Evolutionary conservation across 495 filamentous ascomycete genomes (phyloP).

Genomic region (Immersiella caudata): DNA sequence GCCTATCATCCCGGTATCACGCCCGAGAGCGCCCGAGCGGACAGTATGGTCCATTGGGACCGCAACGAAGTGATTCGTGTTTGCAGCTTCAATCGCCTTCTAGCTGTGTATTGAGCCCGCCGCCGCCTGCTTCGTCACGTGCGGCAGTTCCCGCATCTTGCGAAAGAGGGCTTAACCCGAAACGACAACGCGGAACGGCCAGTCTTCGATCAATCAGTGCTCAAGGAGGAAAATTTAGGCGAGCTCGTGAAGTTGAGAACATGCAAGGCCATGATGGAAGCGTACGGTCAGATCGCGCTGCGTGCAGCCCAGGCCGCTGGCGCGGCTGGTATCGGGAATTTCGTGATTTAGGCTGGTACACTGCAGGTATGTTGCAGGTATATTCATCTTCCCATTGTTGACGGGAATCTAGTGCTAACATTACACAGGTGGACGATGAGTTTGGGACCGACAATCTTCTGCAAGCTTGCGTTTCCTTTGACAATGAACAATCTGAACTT

Average conservation of each 20-base stretch:
- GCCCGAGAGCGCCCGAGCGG: no score
- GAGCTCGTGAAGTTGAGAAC: conserved; percentile 6
- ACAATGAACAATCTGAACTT: conserved; percentile 8
- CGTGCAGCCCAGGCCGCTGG: conserved; percentile 3
- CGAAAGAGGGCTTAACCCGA: no score
- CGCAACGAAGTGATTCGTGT: no score
- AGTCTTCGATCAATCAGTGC: no score
- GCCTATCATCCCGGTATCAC: no score
- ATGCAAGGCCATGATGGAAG: conserved; percentile 5
- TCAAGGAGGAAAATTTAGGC: conserved; percentile 5
- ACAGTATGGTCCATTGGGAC: no score
- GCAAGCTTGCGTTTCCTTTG: conserved; percentile 7
- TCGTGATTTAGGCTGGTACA: conserved; percentile 5
- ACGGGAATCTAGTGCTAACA: conserved; percentile 9
- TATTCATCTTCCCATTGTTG: conserved; percentile 6
- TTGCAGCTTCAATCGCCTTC: no score
- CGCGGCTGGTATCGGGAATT: conserved; percentile 4
- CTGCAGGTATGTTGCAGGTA: no score
- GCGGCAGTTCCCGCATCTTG: no score
- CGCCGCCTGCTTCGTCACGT: no score
- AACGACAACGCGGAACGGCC: no score
- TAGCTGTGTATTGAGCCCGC: no score
- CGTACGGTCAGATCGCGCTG: conserved; percentile 6
- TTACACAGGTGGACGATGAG: conserved; percentile 9
- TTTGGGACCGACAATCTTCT: conserved; percentile 9